These are phyloP conservation scores for Neopestalotiopsis clavispora DNA, from an alignment of 2,329 filamentous ascomycete species.

Conservation along the genomic window DNA sequence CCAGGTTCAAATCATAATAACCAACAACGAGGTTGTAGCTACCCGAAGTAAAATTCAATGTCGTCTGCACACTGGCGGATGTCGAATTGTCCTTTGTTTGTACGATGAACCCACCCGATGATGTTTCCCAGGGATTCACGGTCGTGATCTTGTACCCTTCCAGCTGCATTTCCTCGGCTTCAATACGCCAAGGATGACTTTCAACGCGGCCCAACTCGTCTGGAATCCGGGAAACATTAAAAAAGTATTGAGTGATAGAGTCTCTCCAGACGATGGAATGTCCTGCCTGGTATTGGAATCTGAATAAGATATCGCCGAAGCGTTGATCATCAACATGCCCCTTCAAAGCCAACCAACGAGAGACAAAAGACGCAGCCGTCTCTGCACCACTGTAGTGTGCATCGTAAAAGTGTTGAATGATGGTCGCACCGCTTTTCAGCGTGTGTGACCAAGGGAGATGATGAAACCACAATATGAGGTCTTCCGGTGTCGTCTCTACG, in stretches of 20 bases:
- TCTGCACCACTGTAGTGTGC: slow-evolving; percentile 58
- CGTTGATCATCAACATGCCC: slow-evolving; percentile 63
- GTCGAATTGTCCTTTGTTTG: slow-evolving; percentile 51
- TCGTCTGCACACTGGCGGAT: slow-evolving; percentile 51
- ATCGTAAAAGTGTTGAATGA: slow-evolving; percentile 63
- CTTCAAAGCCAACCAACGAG: slow-evolving; percentile 57
- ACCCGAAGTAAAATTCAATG: slow-evolving; percentile 47
- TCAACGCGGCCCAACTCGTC: slow-evolving; percentile 44
- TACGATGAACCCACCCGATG: slow-evolving; percentile 60
- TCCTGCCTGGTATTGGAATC: slow-evolving; percentile 69
- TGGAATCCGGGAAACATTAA: slow-evolving; percentile 63
- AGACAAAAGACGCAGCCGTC: slow-evolving; percentile 63
- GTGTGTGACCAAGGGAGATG: slow-evolving; percentile 71
- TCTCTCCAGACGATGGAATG: slow-evolving; percentile 75
- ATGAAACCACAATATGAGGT: slow-evolving; percentile 76
- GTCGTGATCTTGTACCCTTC: slow-evolving; percentile 58
- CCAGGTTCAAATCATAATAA: slow-evolving; percentile 68
- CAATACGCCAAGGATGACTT: slow-evolving; percentile 64
- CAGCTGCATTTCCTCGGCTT: slow-evolving; percentile 69
- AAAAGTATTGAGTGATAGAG: slow-evolving; percentile 68
- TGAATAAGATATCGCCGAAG: slow-evolving; percentile 62
- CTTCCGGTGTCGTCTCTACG: slow-evolving; percentile 67
- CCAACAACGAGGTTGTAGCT: slow-evolving; percentile 69
- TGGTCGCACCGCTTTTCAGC: slow-evolving; percentile 66
- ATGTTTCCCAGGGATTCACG: slow-evolving; percentile 64